Conservation (phyloP, 2,329 filamentous ascomycete genomes). For the Aspergillus quadricinctus region DNA sequence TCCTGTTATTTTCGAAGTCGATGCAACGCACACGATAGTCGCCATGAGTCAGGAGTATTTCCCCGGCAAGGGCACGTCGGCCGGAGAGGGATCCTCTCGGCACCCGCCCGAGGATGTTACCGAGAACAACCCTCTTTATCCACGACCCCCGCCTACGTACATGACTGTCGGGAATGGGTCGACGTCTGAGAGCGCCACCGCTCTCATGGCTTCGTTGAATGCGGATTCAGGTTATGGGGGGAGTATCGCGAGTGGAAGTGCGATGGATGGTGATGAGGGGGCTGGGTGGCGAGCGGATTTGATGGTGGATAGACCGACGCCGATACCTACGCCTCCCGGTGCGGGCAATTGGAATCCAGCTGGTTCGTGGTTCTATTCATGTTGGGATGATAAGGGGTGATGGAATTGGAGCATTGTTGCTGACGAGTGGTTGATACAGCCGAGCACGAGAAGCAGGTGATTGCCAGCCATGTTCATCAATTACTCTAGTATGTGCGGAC, state of each 20-base stretch:
- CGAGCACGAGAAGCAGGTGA: slow-evolving; percentile 62
- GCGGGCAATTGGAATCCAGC: slow-evolving; percentile 46
- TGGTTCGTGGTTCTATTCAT: slow-evolving; percentile 22
- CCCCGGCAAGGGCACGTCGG: slow-evolving; percentile 28
- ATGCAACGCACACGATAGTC: slow-evolving; percentile 11
- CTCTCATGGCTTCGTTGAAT: slow-evolving; percentile 76
- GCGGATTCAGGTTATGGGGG: slow-evolving; percentile 89
- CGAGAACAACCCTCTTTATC: slow-evolving; percentile 22
- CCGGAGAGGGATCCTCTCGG: slow-evolving; percentile 35
- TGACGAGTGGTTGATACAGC: slow-evolving; percentile 30
- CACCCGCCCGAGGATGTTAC: slow-evolving; percentile 23
- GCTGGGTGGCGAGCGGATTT: slow-evolving; percentile 53
- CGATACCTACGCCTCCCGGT: slow-evolving; percentile 50
- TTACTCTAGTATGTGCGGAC: slow-evolving; percentile 63
- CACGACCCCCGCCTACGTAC: slow-evolving; percentile 57
- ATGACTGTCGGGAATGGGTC: slow-evolving; percentile 85
- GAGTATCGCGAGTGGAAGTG: slow-evolving; percentile 64
- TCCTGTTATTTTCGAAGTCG: slow-evolving; percentile 2
- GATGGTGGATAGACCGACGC: slow-evolving; percentile 55
- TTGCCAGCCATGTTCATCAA: slow-evolving; percentile 84
- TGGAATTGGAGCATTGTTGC: slow-evolving; percentile 1
- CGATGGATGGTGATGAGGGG: slow-evolving; percentile 39
- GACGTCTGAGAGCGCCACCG: slow-evolving; percentile 74
- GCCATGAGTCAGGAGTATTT: slow-evolving; percentile 44
- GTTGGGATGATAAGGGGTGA: neutral